Evolutionary conservation across 1,139 yeast genomes (phyloP), one percentile per base, ranked within the genome.

Genomic region (Geotrichum histeridarum): DNA sequence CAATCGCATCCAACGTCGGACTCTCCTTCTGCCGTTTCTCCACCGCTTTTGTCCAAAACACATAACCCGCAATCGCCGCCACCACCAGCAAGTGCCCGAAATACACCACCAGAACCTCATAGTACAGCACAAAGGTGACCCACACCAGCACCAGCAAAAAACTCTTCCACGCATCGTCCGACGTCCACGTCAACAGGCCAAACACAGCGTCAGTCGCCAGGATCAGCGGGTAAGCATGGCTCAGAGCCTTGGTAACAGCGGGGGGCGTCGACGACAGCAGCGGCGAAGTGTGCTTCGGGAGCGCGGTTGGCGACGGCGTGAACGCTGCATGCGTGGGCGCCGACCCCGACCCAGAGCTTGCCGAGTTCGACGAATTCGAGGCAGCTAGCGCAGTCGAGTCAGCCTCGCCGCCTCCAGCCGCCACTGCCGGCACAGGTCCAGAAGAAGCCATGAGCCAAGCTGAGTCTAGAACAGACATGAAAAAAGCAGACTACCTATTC

Each of bases 131-230:
- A 11, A 78, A 66, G 11, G 86, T 73, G 1, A 82, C 73, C 69
- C 80, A 84, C 14, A 77, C 61, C 22, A 82, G 73, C 33, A 86
- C 80, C 44, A 86, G 64, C 35, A 88, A 75, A 31, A 87, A 73
- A 62, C 90, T 83, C 57, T 84, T 73, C 89, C 94, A 89, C 48
- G 79, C 77, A 68, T 89, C 95, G 45, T 86, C 91, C 57, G 84
- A 84, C 1, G 97, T 88, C 99, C 99, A 93, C 0, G 98, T 91
- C 35, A 87, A 70, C 35, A 91, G 76, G 37, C 90, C 81, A 54
- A 90, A 73, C 8, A 80, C 59, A 61, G 83, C 82, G 68, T 90
- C 89, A 9, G 83, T 80, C 4, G 87, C 79, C 48, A 86, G 76
- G 49, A 91, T 74, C 65, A 88, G 86, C 2, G 97, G 97, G 67